Base-by-base conservation (phyloP, 2,329 filamentous ascomycete genomes). In the Fusarium sp. region DNA sequence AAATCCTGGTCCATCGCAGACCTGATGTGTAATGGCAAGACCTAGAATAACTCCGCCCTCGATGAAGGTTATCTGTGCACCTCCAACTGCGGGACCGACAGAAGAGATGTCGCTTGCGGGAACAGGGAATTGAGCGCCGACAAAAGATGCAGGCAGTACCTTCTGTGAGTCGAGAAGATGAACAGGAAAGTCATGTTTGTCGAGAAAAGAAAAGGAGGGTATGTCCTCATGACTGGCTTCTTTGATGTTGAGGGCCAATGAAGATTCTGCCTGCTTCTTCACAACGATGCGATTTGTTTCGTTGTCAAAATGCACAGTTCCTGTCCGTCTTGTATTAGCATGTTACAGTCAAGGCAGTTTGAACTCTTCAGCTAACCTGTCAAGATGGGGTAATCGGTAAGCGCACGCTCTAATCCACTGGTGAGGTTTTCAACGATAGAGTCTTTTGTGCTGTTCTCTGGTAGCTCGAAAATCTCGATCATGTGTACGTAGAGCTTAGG, bases 401-500 rank as follows among this genome's bases (percentile, higher is more conserved):
- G 33, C 1, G 62, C 35, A 20, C 48, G 49, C 17, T 68, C 54
- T 15, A 68, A 15, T 10, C 65, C 62, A 7, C 32, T 35, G 1
- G 35, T 10, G n/a, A 68, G 53, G 8, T 37, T 68, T 14, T 51
- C 7, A 14, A 55, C 15, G 15, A 55, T 56, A 1, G 46, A 20
- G 0, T 56, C 49, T 8, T 43, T 49, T 14, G 25, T 23, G 0
- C 5, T 25, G 2, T 25, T 17, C 0, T 57, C 35, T 19, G 55
- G 40, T 2, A 67, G 11, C 7, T 51, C 45, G 27, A 68, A 68
- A 2, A 67, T 55, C 43, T 68, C 63, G 30, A 55, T 35, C 32
- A 68, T 55, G 17, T 56, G 46, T 7, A 68, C 65, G n/a, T 68
- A 68, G 7, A 66, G 41, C 23, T 68, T 66, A 5, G 65, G 62